Evolutionary conservation across 805 yeast genomes (phyloP), one percentile per base, ranked within the genome.

Genomic region (Candida vaughaniae): DNA sequence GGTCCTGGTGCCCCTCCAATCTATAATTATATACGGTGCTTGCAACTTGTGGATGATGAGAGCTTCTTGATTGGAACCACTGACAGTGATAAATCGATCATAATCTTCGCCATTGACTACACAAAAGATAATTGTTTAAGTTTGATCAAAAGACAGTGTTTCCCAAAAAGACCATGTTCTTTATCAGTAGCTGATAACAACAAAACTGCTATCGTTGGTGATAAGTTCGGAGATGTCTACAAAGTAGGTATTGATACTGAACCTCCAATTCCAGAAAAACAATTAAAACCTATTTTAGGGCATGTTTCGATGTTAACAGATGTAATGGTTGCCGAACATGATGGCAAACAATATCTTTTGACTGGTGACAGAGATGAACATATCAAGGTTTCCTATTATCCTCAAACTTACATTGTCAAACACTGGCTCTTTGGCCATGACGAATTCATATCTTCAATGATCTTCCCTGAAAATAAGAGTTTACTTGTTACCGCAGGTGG

Each of bases 291-390:
- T 2, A 71, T 91, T 5, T 64, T 91, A 36, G 99, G 99, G 6
- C 99, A 93, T 61, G 98, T 93, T 4, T 90, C 97, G 3, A 88
- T 93, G 96, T 73, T 93, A 43, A 85, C 95, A n/a, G 88, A 81
- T 45, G 73, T 90, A 2, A 53, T 71, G 19, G 64, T 80, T 18
- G 60, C 67, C 20, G 41, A 48, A 16, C 43, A 55, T 25, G 33
- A 51, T 6, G 74, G 70, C 6, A 73, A 75, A 41, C 68, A 71
- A 44, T 83, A 62, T 42, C 57, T 90, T 11, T 70, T 91, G 38
- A 80, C 95, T 1, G 80, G 90, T 25, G 99, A 93, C 64, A 76
- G 99, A 62, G 99, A 93, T 61, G 99, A 93, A 61, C 99, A 95
- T 60, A 84, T 93, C 45, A 76, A 95, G 56, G 71, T 93, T 12